phyloP scores from a whole-genome alignment of 805 yeast species.

The Wickerhamiella cacticola region DNA sequence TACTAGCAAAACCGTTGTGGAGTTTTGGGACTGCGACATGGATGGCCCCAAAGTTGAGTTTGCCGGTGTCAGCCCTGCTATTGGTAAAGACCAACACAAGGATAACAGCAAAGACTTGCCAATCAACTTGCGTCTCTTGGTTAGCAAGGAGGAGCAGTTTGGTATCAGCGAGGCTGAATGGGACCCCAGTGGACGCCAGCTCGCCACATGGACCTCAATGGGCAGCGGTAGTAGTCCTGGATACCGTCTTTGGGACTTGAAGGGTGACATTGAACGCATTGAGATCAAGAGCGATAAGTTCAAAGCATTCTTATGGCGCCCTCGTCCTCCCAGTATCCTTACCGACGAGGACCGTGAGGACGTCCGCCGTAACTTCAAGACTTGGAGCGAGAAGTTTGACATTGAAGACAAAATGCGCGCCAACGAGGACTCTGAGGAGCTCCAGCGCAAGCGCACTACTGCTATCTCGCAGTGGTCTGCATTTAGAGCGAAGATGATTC shows the following conservation, averaged over 20 bases:
- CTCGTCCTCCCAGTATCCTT: conserved; percentile 76
- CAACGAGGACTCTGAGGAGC: conserved; percentile 78
- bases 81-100: conserved; percentile 29
- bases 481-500: conserved; percentile 51
- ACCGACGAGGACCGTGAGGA: conserved; percentile 72
- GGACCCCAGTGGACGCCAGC: conserved; percentile 93
- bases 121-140: conserved; percentile 50
- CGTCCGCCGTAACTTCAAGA: conserved; percentile 79
- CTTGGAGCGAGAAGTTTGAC: conserved; percentile 85
- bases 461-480: conserved; percentile 73
- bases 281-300: conserved; percentile 62
- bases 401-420: conserved; percentile 94
- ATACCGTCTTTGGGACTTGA: conserved; percentile 72
- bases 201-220: conserved; percentile 76
- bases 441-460: conserved; percentile 71
- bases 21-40: conserved; percentile 75
- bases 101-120: conserved; percentile 39
- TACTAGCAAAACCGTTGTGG: conserved; percentile 47
- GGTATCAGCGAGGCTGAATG: conserved; percentile 78
- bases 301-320: conserved; percentile 92
- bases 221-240: conserved; percentile 79
- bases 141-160: conserved; percentile 40
- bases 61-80: conserved; percentile 18
- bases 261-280: conserved; percentile 64
- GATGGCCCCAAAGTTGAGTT: conserved; percentile 31